Evolutionary conservation across 257 asterid genomes (phyloP), one percentile per base, ranked within the genome.

Genomic region (Eucommia ulmoides): DNA sequence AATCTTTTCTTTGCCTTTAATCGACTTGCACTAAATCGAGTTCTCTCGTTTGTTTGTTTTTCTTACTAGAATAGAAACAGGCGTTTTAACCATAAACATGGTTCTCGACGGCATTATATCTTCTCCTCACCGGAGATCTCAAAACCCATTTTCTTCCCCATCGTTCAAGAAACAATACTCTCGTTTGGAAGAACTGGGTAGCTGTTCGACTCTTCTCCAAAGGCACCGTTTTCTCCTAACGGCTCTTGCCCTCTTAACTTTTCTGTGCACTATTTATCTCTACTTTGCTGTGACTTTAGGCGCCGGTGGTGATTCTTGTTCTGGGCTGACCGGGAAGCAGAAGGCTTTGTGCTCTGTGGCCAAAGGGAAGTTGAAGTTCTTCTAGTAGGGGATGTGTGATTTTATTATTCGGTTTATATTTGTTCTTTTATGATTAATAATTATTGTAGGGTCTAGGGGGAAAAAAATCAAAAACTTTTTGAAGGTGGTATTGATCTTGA

Each of bases 231-330:
- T 77, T 55, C 94, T 83, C 25, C 78, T 83, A 4, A 75, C 71
- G 0, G 82, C 84, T 1, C 78, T 77, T 49, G 65, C 44, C 58
- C 80, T 83, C 54, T 78, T 83, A 19, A 61, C 78, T 0, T 67
- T 77, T 47, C 65, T 83, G 12, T 83, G 87, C 80, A 72, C 78
- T 8, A 24, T 80, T 48, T 83, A 83, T 77, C 92, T 83, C 18
- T 83, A 83, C 77, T 83, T 83, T 62, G 92, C 92, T 1, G 74
- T 80, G 60, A 83, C 92, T 50, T 70, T 83, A 14, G 83, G 82
- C 3, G 54, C 60, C n/a, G n/a, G n/a, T 0, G 41, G 46, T n/a
- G 66, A 72, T 61, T 57, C 72, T 1, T 83, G 94, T 56, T 71
- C 74, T 23, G 79, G 69, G 21, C 59, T 80, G 67, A 33, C 55